Evolutionary conservation across 2,329 filamentous ascomycete genomes (phyloP), one percentile per base, ranked within the genome.

Genomic region (Pseudogymnoascus sp.): DNA sequence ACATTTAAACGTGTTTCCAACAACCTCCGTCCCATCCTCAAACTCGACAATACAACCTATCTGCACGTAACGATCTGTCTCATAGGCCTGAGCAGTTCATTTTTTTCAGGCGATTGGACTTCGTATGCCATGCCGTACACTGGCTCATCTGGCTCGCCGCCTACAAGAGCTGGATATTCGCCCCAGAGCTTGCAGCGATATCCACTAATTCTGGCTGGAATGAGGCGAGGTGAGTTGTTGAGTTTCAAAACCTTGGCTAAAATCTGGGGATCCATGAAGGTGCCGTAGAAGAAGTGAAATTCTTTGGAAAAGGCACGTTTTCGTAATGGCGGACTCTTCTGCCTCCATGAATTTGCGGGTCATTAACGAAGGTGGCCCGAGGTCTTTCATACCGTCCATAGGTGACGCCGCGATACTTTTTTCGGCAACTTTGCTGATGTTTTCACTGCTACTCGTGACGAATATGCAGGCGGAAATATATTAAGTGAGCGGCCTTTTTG

Each of bases 271-370:
- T 73, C 73, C 68, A 72, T 73, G 2, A 74, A 65, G 25, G 70
- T 68, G 60, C 72, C 72, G 42, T 74, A 74, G 66, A 74, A 69
- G 56, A 74, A 74, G 64, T 73, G 67, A 62, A 70, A 60, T 42
- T 66, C 69, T 31, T 66, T 68, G 43, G 64, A 62, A 53, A 71
- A 72, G 46, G 46, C 3, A 31, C 3, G 7, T 12, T 12, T n/a
- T 5, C 14, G 46, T 9, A n/a, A 3, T 1, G 46, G 9, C 3
- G 46, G 46, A 16, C 9, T 53, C 1, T 31, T n/a, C n/a, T 18
- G 46, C 46, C 5, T 31, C 14, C 8, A 12, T 5, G n/a, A 34
- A 31, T 31, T 53, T 31, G 14, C 25, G 46, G 9, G n/a, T 53
- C 46, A 18, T 53, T 12, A 53, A 53, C 3, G 46, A 31, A n/a